Conservation (phyloP, 225 moss, liverwort and hornwort genomes). For the Ulota crispa region DNA sequence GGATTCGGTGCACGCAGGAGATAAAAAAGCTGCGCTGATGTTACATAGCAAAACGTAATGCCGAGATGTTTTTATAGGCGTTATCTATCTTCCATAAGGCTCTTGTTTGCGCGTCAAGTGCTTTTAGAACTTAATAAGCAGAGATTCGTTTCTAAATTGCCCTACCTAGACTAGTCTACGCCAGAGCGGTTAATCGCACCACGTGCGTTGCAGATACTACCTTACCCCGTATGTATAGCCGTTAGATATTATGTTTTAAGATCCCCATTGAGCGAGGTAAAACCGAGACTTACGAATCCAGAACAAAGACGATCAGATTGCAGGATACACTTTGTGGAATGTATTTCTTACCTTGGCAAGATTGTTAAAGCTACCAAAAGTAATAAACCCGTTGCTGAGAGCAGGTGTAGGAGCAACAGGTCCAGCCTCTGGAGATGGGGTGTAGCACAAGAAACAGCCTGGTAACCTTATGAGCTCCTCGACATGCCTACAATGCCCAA, state of each 20-base stretch:
- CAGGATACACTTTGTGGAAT: no score
- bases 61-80: not conserved
- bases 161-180: not conserved
- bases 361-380: conserved; percentile 99
- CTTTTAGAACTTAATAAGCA: not conserved
- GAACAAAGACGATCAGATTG: not conserved
- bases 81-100: conserved; percentile 1
- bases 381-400: conserved; percentile 79
- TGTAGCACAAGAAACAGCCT: conserved; percentile 93
- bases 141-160: not conserved
- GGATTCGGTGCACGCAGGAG: conserved; percentile 15
- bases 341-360: conserved; percentile 81
- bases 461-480: conserved; percentile 95
- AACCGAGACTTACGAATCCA: not conserved
- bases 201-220: not conserved
- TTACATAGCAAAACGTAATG: not conserved
- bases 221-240: not conserved
- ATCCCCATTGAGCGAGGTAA: not conserved
- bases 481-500: conserved; percentile 67
- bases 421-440: conserved; percentile 95
- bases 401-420: conserved; percentile 88
- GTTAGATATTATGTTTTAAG: not conserved
- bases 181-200: not conserved
- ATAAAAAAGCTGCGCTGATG: not conserved
- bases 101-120: conserved; percentile 5